Evolutionary conservation across 352 stramenopile species (phyloP), one percentile per base, ranked within the genome.

Genomic region (Globisporangium mamillatum): DNA sequence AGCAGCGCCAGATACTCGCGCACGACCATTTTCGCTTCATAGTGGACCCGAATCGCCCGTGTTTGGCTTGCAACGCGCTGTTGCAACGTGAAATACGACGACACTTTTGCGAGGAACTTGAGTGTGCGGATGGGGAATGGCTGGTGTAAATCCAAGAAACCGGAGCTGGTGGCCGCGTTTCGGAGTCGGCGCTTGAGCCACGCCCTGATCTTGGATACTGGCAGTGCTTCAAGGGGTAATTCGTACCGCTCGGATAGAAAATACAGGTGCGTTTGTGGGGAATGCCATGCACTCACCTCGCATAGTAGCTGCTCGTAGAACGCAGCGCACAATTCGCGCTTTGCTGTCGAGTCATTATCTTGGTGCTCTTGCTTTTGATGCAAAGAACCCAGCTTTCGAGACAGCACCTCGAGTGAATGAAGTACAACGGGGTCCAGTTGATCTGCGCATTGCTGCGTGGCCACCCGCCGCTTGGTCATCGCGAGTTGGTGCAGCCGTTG

Each of bases 1-100:
- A 88, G 54, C 16, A 77, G 44, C 6, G 64, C 38, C 20, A 89
- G 68, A 20, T 88, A 89, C 1, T 78, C 67, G 0, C 81, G 77
- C 22, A 77, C 62, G 16, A 72, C 60, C 63, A 75, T 67, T 32
- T 55, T 38, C 9, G 74, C 70, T 65, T 89, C 79, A n/a, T 77
- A 81, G 29, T 64, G 22, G 2, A 68, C 48, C 52, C 55, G 71
- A 5, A 86, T 54, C 8, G 61, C 66, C 34, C 73, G 59, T 7
- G 66, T 48, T 46, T 89, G 75, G 25, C 53, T 12, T 1, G 63
- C 8, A n/a, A 84, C 62, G 1, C 64, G 75, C 8, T 75, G 64
- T 36, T 86, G 48, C 2, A 68, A 57, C n/a, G 68, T 24, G 34
- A 74, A 83, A 14, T 73, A 84, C 3, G 55, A 36, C 9, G 80